A percentile compares a stretch with the other conserved stretches of the same genome.
Conservation (phyloP, 805 yeast genomes). For the Nakazawaea holstii region DNA sequence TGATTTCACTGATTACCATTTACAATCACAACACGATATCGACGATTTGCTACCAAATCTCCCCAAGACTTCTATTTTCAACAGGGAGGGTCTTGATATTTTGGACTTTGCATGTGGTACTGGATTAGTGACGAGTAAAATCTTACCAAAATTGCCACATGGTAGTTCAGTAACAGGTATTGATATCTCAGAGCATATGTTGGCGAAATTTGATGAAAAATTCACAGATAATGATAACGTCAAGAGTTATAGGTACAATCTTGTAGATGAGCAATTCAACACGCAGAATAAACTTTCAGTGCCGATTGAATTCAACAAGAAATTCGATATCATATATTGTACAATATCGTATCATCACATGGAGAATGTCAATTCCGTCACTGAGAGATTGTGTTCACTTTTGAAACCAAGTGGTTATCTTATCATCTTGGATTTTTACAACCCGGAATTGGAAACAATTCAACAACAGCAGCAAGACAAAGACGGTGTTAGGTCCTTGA, state of each 20-base stretch:
- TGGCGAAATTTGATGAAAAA: conserved; percentile 15
- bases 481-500: background rate
- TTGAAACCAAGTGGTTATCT: conserved; percentile 30
- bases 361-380: conserved; percentile 24
- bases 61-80: conserved; percentile 8
- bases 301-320: conserved; percentile 11
- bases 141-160: conserved; percentile 24
- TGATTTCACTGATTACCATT: background rate
- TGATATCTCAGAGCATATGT: conserved; percentile 28
- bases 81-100: conserved; percentile 14
- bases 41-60: conserved; percentile 1
- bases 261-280: conserved; percentile 14
- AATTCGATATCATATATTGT: conserved; percentile 30
- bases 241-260: conserved; percentile 12
- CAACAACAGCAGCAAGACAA: background rate
- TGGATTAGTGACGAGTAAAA: conserved; percentile 28
- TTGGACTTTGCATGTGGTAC: conserved; percentile 42
- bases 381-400: conserved; percentile 26
- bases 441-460: conserved; percentile 17
- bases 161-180: conserved; percentile 27
- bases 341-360: conserved; percentile 36
- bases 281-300: background rate
- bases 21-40: conserved; percentile 13
- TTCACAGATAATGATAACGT: conserved; percentile 12
- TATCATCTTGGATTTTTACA: conserved; percentile 33